Evolutionary conservation across 441 rosid genomes (phyloP), one percentile per base, ranked within the genome.

Genomic region (Oxalis stricta): DNA sequence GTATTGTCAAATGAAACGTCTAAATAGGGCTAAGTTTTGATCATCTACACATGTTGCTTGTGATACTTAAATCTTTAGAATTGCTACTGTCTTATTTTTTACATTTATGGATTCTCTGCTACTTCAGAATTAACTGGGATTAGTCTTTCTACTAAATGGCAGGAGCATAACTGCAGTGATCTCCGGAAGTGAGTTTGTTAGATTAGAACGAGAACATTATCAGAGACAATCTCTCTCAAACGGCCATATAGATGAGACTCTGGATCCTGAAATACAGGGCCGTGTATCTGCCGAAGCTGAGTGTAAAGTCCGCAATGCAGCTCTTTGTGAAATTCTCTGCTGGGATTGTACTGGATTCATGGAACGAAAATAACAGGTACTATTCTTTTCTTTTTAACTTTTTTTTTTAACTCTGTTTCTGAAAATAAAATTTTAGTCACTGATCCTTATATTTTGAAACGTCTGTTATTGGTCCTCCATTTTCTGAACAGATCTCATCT

Each of bases 111-210:
- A n/a, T n/a, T n/a, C n/a, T n/a, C n/a, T n/a, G n/a, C n/a, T n/a
- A n/a, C n/a, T n/a, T n/a, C n/a, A n/a, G n/a, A n/a, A n/a, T n/a
- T n/a, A n/a, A n/a, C n/a, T n/a, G n/a, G n/a, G n/a, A n/a, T n/a
- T n/a, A n/a, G n/a, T n/a, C n/a, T n/a, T n/a, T n/a, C n/a, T n/a
- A n/a, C n/a, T n/a, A n/a, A n/a, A n/a, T 56, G 58, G 68, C 95
- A 84, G 95, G 72, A 80, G 95, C 67, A 80, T 87, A 24, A 78
- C 65, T 48, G 93, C 97, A 37, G 94, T 92, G 38, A 79, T 92
- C 51, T 83, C 93, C 12, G 99, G 97, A 59, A 85, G 89, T 54
- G 99, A 87, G 62, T 63, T 66, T 42, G 72, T 82, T 50, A 72
- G 86, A 66, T 64, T 92, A 67, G 92, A 85, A 46, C 92, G 87